These are phyloP conservation scores for Lipomyces orientalis DNA, from an alignment of 805 yeast genomes.

Conservation along the genomic window DNA sequence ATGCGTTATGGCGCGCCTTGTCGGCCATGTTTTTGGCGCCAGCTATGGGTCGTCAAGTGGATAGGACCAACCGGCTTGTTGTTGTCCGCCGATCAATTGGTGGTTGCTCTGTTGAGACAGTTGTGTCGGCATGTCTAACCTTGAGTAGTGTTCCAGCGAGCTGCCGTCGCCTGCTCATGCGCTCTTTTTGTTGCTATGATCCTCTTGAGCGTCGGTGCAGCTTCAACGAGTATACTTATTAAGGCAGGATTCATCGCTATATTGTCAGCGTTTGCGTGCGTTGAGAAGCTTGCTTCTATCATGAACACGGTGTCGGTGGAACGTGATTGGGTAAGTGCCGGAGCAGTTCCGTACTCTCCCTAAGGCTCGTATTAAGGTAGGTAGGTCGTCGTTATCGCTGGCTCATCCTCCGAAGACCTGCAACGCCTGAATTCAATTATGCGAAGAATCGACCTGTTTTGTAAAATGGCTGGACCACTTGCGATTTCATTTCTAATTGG, in stretches of 20 bases:
- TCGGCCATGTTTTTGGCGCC: conserved; percentile 44
- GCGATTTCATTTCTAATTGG: conserved; percentile 46
- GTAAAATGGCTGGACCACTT: conserved; percentile 50
- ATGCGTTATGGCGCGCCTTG: conserved; percentile 45
- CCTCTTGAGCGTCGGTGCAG: conserved; percentile 8
- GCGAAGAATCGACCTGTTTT: conserved; percentile 50
- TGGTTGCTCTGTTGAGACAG: neutral
- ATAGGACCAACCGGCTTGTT: conserved; percentile 42
- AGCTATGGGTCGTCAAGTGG: conserved; percentile 44
- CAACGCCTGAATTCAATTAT: conserved; percentile 46
- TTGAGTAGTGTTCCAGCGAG: conserved; percentile 41
- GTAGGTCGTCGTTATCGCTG: conserved; percentile 46
- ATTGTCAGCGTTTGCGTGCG: conserved; percentile 46
- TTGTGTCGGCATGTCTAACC: neutral
- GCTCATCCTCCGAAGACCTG: conserved; percentile 40
- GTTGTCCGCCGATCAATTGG: conserved; percentile 47
- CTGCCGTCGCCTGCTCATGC: conserved; percentile 44
- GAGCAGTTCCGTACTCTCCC: conserved; percentile 31
- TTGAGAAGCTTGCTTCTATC: conserved; percentile 46
- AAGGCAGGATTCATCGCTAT: conserved; percentile 28
- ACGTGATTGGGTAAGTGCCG: conserved; percentile 47
- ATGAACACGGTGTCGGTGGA: conserved; percentile 50
- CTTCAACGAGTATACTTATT: conserved; percentile 3
- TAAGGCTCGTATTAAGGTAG: conserved; percentile 28
- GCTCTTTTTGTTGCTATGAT: conserved; percentile 38